Base-by-base conservation (phyloP, 2,329 filamentous ascomycete genomes). In the Cercospora beticola region DNA sequence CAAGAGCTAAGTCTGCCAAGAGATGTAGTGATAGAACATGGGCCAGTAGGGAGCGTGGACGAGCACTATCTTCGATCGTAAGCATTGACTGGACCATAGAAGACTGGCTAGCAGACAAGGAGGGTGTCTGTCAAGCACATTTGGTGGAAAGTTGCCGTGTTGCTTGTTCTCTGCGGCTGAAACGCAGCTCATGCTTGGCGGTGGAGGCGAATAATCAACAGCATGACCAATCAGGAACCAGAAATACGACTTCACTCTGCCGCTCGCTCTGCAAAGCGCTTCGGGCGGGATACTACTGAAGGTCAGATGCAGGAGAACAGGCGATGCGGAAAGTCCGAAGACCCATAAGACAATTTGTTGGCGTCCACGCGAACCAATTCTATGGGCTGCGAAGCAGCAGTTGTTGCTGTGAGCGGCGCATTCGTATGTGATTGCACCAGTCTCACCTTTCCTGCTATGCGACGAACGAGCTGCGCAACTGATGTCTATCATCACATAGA, bases 1-100 rank as follows among this genome's bases (percentile, higher is more conserved):
- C 46, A 68, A 57, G 46, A 62, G 62, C 28, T 43, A 65, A 68
- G 59, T 62, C 46, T 46, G 60, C 60, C 60, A 62, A 62, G 60
- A 31, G 60, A 58, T 58, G 16, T 36, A 28, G 16, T 21, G 28
- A 33, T 31, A 8, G 40, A 6, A 14, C 1, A 12, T 6, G 23
- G 36, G 36, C 60, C 40, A 62, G 36, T 62, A 46, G 60, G 60
- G 40, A 49, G 14, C n/a, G n/a, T 18, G 12, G 16, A 52, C 23
- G 36, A 46, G 60, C 12, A 52, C 21, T 18, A 14, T 49, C 33
- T 49, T 31, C 60, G 36, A 46, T 46, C 40, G 60, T 23, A 62
- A 30, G 36, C 60, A 46, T 49, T 40, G 36, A 62, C 60, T 62
- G 60, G 60, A 46, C 30, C 8, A 14, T n/a, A 62, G 40, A 62